A percentile compares a stretch with the other conserved stretches of the same genome.
phyloP scores from a whole-genome alignment of 805 yeast species.

The Maudiozyma barnettii region DNA sequence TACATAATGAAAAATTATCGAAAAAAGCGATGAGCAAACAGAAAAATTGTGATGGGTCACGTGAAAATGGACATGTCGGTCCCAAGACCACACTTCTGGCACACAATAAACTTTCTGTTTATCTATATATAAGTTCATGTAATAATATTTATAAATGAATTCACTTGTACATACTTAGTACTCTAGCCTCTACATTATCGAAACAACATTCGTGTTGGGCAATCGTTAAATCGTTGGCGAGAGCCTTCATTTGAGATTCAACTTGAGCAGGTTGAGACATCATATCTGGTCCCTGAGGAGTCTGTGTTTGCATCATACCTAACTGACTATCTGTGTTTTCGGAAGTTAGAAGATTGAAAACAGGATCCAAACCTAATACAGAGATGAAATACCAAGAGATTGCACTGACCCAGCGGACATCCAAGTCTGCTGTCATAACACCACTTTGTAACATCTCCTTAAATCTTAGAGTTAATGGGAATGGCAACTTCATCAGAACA shows the following conservation, averaged over 20 bases:
- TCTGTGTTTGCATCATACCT: constrained; percentile 21
- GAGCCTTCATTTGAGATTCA: constrained; percentile 52
- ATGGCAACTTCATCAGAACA: constrained; percentile 79
- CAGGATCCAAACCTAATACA: constrained; percentile 71
- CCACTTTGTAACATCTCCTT: constrained; percentile 90
- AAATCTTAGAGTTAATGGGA: constrained; percentile 81
- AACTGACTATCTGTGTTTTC: constrained; percentile 21
- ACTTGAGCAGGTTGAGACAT: constrained; percentile 50
- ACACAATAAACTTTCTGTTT: no score
- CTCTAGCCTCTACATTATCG: constrained; percentile 54
- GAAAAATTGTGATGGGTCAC: no score
- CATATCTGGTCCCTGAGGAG: constrained; percentile 14
- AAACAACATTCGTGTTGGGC: constrained; percentile 46
- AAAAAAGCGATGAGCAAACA: not conserved
- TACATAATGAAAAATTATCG: no score
- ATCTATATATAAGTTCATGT: no score
- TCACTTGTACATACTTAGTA: constrained; percentile 23
- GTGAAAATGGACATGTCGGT: not conserved
- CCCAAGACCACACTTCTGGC: no score
- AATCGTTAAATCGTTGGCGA: constrained; percentile 68
- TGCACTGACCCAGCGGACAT: constrained; percentile 86
- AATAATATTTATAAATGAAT: not conserved
- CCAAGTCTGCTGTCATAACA: constrained; percentile 71
- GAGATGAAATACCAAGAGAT: constrained; percentile 94
- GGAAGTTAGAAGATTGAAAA: constrained; percentile 55